These are phyloP conservation scores for Fusarium sp. DNA, from an alignment of 2,329 filamentous ascomycete species.

Conservation along the genomic window DNA sequence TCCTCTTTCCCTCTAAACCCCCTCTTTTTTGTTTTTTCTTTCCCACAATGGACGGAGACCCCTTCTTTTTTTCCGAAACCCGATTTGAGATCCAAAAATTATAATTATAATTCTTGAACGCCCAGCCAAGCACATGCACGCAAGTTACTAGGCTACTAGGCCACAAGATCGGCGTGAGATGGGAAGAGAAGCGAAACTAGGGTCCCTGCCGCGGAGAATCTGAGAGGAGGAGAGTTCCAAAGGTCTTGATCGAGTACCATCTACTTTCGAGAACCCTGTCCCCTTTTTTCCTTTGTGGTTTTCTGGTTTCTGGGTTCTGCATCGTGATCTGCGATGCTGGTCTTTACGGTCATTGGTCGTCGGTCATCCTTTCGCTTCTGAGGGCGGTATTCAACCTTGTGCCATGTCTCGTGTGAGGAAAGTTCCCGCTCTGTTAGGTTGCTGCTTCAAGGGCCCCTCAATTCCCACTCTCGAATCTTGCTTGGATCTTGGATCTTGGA, in stretches of 20 bases:
- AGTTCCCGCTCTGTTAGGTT: slow-evolving; percentile 9
- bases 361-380: slow-evolving; percentile 18
- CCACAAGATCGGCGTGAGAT: slow-evolving; percentile 27
- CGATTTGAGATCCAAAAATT: slow-evolving; percentile 4
- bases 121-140: neutral
- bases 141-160: neutral
- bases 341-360: slow-evolving; percentile 23
- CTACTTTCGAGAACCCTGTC: slow-evolving; percentile 19
- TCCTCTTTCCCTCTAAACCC: neutral
- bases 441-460: neutral
- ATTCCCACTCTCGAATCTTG: neutral
- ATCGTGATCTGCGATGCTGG: slow-evolving; percentile 33
- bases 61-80: slow-evolving; percentile 7
- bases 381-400: slow-evolving; percentile 11
- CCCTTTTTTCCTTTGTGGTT: neutral
- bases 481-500: slow-evolving; percentile 1
- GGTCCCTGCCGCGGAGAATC: slow-evolving; percentile 14
- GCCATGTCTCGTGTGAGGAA: neutral
- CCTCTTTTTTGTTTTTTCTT: neutral
- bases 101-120: neutral
- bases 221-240: neutral
- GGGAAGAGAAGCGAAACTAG: slow-evolving; percentile 19
- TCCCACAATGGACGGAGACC: slow-evolving; percentile 2
- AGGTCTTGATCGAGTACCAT: slow-evolving; percentile 30
- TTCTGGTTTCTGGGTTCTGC: slow-evolving; percentile 4